phyloP scores from a whole-genome alignment of 1,284 basidiomycete species.

The Waitea zeae region DNA sequence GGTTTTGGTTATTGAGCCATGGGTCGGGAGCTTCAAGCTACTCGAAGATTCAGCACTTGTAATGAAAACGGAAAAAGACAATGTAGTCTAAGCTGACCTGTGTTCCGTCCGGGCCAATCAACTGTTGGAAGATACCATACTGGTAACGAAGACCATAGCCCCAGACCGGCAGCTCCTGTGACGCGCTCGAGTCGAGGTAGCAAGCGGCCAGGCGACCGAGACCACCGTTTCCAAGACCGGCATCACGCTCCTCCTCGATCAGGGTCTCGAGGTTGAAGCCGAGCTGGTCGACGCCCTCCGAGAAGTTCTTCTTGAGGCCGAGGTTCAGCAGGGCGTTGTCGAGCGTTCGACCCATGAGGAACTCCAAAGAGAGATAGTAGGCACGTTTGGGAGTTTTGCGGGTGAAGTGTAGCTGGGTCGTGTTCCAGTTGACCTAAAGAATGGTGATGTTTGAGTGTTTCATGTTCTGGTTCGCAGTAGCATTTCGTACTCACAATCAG shows the following conservation, averaged over 20 bases:
- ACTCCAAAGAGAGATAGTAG: constrained; percentile 85
- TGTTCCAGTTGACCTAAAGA: constrained; percentile 59
- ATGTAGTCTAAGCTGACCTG: no score
- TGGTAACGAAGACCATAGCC: constrained; percentile 81
- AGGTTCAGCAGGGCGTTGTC: constrained; percentile 70
- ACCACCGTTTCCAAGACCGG: constrained; percentile 78
- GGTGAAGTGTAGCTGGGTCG: constrained; percentile 53
- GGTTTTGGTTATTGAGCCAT: constrained; percentile 78
- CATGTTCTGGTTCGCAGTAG: not conserved
- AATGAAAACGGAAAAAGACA: constrained; percentile 5
- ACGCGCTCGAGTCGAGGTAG: constrained; percentile 76
- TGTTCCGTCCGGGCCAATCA: constrained; percentile 68
- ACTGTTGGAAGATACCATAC: constrained; percentile 91
- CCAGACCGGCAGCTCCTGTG: constrained; percentile 73
- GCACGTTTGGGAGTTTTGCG: constrained; percentile 65
- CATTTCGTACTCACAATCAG: constrained; percentile 37
- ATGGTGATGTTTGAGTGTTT: constrained; percentile 2
- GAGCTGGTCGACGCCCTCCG: constrained; percentile 48
- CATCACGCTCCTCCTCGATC: constrained; percentile 76
- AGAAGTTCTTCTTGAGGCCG: constrained; percentile 61
- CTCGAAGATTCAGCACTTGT: constrained; percentile 31
- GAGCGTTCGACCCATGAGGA: constrained; percentile 65
- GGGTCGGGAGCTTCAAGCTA: constrained; percentile 86
- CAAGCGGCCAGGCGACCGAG: constrained; percentile 87
- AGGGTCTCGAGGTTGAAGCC: constrained; percentile 82